A percentile compares a stretch with the other conserved stretches of the same genome.
These are phyloP conservation scores for Fusarium mundagurra DNA, from an alignment of 2,329 filamentous ascomycete genomes.

Conservation along the genomic window DNA sequence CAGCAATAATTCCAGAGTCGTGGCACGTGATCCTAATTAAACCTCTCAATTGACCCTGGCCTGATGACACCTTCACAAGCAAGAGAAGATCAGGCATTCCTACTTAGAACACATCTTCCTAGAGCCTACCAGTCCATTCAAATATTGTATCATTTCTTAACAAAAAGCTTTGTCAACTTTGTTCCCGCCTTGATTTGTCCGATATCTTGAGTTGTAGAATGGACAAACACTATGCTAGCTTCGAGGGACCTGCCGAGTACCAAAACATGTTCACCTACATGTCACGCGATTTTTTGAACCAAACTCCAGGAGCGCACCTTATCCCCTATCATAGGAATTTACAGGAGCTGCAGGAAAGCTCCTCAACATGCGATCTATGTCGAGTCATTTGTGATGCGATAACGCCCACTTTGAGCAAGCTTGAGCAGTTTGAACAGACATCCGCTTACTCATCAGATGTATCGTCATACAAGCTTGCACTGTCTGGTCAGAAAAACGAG, in stretches of 20 bases:
- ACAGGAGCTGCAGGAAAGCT: accelerated
- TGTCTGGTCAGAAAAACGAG: accelerated
- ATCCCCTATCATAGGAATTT: not conserved
- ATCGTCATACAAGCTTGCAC: not conserved
- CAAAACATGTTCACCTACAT: not conserved
- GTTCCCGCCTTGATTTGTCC: not conserved
- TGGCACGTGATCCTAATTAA: not conserved
- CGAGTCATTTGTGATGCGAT: not conserved
- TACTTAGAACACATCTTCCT: not conserved
- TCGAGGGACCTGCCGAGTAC: not conserved
- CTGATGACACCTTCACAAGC: not conserved
- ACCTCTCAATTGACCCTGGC: no score
- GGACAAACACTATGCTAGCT: not conserved
- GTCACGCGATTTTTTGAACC: accelerated
- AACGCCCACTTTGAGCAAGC: no score
- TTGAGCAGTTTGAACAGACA: not conserved
- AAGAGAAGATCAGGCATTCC: not conserved
- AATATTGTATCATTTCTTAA: accelerated
- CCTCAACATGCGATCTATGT: not conserved
- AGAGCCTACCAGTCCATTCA: not conserved
- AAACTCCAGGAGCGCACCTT: not conserved
- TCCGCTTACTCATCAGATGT: accelerated
- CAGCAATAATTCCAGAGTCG: not conserved
- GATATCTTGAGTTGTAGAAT: not conserved
- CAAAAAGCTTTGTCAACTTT: not conserved